Base-by-base conservation (phyloP, 2,329 filamentous ascomycete species). In the Ceratocystis alfenasii region DNA sequence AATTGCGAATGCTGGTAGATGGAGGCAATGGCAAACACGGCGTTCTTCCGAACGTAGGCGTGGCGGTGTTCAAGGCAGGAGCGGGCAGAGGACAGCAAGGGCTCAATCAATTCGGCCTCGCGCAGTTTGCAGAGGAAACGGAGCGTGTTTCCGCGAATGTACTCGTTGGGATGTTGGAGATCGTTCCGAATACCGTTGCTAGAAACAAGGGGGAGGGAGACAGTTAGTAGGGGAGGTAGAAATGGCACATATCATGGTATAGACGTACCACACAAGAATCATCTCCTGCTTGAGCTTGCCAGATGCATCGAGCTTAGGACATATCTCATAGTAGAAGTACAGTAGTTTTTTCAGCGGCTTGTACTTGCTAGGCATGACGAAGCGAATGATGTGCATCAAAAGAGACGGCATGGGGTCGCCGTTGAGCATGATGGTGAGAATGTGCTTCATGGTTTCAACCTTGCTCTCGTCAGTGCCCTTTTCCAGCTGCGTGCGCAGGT, bases 321-420 rank as follows among this genome's bases (percentile, higher is more conserved):
- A 97, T 75, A 97, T 94, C 78, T 99, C 94, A 75, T 97, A 96
- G 80, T 99, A 99, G 77, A 99, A 94, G 79, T 99, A 99, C 66
- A 99, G 84, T 68, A 99, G 83, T 81, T 99, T 99, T 84, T 99
- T 99, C 72, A 99, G 81, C 53, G 88, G 81, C 80, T 99, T 99
- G 77, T 89, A 90, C 80, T 95, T 96, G 69, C 91, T 96, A 15
- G 94, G 94, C 94, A 99, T 99, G 72, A 99, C 92, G 75, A 99
- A 99, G 75, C 94, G 90, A 76, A 99, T 99, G 74, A 99, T 99
- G 79, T 97, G 94, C 94, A 99, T 99, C 72, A 99, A 86, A 22
- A 99, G 82, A 71, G 91, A 87, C 30, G 92, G 88, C 87, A 99
- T 94, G 50, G 94, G 87, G 74, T 99, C 93, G 71, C 94, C 94